Percentiles rank a stretch among this genome's conserved stretches.
Evolutionary conservation across 2,329 filamentous ascomycete genomes (phyloP).

Genomic region (Dactylonectria estremocensis): DNA sequence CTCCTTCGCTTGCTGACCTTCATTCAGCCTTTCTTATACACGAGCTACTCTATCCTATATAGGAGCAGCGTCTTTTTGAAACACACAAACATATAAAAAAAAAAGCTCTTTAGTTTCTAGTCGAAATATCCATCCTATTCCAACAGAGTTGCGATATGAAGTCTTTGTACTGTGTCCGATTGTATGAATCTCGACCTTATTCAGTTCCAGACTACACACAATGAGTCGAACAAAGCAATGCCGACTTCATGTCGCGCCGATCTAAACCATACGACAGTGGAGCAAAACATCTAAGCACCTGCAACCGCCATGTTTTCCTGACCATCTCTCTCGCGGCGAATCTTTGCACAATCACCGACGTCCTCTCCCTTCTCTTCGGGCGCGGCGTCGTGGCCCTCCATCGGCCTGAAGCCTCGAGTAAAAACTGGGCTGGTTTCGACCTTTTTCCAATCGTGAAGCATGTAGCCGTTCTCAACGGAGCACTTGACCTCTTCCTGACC

Average conservation of each 20-base stretch:
- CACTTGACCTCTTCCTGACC: conserved; percentile 44
- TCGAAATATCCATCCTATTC: conserved; percentile 7
- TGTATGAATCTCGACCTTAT: no score
- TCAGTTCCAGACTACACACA: no score
- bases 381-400: conserved; percentile 40
- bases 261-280: no score
- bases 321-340: background rate
- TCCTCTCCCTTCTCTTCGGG: conserved; percentile 4
- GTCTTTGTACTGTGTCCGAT: no score
- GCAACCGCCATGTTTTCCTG: background rate
- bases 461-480: conserved; percentile 41
- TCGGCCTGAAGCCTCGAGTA: conserved; percentile 42
- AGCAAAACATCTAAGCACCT: background rate
- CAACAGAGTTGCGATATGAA: no score
- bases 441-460: conserved; percentile 45
- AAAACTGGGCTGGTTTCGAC: conserved; percentile 41
- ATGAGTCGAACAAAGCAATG: no score
- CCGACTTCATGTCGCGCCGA: no score
- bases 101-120: no score
- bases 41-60: no score
- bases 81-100: no score
- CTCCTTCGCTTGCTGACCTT: background rate
- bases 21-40: no score
- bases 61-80: no score
- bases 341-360: conserved; percentile 10